Conservation (phyloP, 1,284 basidiomycete genomes). For the Apiotrichum laibachii region DNA sequence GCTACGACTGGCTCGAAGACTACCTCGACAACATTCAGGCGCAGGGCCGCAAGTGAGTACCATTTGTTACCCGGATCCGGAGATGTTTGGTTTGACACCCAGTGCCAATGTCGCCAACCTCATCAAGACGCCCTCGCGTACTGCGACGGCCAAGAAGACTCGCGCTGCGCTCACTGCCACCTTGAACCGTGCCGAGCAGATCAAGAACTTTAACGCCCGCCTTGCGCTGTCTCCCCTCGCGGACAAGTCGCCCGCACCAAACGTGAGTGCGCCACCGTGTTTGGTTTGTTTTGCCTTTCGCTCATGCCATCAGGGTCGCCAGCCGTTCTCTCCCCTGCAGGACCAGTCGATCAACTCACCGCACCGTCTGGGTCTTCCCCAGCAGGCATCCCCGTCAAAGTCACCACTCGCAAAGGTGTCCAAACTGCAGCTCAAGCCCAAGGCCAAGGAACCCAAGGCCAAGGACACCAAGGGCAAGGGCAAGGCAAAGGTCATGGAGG, state of each 20-base stretch:
- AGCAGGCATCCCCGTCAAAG: slow-evolving; percentile 9
- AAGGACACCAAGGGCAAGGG: slow-evolving; percentile 17
- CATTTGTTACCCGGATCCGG: neutral
- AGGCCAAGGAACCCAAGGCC: slow-evolving; percentile 19
- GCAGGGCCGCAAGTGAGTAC: slow-evolving; percentile 22
- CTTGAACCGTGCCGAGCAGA: slow-evolving; percentile 17
- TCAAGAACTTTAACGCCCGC: slow-evolving; percentile 30
- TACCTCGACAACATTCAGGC: slow-evolving; percentile 44
- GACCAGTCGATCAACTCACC: slow-evolving; percentile 32
- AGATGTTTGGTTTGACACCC: neutral
- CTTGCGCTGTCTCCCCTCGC: slow-evolving; percentile 34
- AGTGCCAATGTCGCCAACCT: slow-evolving; percentile 46
- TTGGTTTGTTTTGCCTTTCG: neutral
- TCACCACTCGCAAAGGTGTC: slow-evolving; percentile 11
- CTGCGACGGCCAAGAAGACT: slow-evolving; percentile 49
- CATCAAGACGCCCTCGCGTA: slow-evolving; percentile 50
- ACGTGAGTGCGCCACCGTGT: slow-evolving; percentile 16
- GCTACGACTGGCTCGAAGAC: slow-evolving; percentile 49
- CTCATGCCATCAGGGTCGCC: slow-evolving; percentile 20
- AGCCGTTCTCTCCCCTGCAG: slow-evolving; percentile 38
- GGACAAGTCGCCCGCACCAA: slow-evolving; percentile 18
- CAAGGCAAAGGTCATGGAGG: neutral
- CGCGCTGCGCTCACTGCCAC: slow-evolving; percentile 37
- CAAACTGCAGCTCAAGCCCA: slow-evolving; percentile 10
- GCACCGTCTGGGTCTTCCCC: neutral